Evolutionary conservation across 73 alveolate species (phyloP).

Genomic region (Paramecium primaurelia): DNA sequence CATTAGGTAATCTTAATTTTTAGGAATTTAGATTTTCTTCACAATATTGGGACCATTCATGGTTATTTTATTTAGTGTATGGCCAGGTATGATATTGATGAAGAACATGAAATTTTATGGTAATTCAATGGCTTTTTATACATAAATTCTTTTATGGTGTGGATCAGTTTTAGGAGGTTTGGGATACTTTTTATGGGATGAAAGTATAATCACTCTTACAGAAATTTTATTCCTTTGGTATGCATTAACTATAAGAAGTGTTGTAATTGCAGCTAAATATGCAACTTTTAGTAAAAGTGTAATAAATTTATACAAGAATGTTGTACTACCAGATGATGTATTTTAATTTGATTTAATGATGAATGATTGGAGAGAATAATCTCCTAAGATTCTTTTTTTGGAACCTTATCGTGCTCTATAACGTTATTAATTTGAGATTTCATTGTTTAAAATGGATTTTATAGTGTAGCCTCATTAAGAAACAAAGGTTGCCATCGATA

Average conservation of each 20-base stretch:
- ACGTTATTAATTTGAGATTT: constrained; percentile 23
- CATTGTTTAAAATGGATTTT: constrained; percentile 15
- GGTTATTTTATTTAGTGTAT: not conserved
- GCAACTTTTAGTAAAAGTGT: not conserved
- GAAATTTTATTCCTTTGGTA: constrained; percentile 25
- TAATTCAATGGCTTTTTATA: not conserved
- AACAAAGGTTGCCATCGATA: not conserved
- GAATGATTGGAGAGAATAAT: constrained; percentile 25
- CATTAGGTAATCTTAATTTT: not conserved
- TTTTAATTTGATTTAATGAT: constrained; percentile 31
- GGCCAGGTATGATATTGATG: not conserved
- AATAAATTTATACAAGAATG: not conserved
- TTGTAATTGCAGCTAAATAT: constrained; percentile 30
- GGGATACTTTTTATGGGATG: not conserved
- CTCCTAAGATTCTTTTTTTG: not conserved
- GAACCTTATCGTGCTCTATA: not conserved
- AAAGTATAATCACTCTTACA: not conserved
- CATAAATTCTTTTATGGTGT: not conserved
- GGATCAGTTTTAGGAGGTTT: not conserved
- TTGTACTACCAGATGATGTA: not conserved
- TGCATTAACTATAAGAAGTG: not conserved
- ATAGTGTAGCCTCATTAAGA: not conserved
- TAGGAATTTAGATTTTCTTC: not conserved
- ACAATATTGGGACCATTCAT: constrained; percentile 20
- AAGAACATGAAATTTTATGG: constrained; percentile 46